Base-by-base conservation (phyloP, 371 early-diverging fungal genomes). In the Mucor piriformis region DNA sequence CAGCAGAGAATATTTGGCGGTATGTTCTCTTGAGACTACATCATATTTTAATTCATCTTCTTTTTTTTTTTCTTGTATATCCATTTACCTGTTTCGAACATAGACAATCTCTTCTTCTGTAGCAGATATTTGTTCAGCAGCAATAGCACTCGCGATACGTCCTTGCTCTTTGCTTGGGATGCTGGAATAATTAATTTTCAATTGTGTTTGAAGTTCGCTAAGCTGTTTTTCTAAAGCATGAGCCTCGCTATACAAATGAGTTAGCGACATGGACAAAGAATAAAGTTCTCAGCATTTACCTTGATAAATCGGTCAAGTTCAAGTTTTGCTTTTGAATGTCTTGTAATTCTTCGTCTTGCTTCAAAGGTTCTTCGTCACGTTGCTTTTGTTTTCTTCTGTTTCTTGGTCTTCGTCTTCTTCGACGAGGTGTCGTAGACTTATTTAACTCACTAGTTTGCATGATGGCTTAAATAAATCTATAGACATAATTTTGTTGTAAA, bases 151-250 rank as follows among this genome's bases (percentile, higher is more conserved):
- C 21, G 74, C 77, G 11, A 67, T 59, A 10, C 68, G 67, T 12
- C 74, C 72, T 60, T 73, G 65, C 32, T 70, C 70, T 59, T 74
- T 77, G 15, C 62, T 60, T 29, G 76, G 72, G 20, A 71, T 66
- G 52, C 59, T 72, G 15, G 72, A 69, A 54, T 72, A 61, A 29
- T 73, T 77, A 16, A 70, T 64, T 46, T 68, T 76, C 18, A 76
- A 55, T 33, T 80, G 80, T 13, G 66, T 70, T 44, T 76, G 80
- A 15, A 81, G 56, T 40, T 74, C 74, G 20, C 48, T 59, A 20
- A 81, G 54, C 46, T 81, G 81, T 47, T 74, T 75, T 53, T 81
- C 81, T 46, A 81, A 58, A 13, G 81, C 81, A 55, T 70, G 66
- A 11, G 81, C 76, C 50, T 81, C 81, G 37, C 81, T 80, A 47